A percentile compares a stretch with the other conserved stretches of the same genome.
phyloP scores from a whole-genome alignment of 1,284 basidiomycete genomes.

The Apiotrichum brassicae region DNA sequence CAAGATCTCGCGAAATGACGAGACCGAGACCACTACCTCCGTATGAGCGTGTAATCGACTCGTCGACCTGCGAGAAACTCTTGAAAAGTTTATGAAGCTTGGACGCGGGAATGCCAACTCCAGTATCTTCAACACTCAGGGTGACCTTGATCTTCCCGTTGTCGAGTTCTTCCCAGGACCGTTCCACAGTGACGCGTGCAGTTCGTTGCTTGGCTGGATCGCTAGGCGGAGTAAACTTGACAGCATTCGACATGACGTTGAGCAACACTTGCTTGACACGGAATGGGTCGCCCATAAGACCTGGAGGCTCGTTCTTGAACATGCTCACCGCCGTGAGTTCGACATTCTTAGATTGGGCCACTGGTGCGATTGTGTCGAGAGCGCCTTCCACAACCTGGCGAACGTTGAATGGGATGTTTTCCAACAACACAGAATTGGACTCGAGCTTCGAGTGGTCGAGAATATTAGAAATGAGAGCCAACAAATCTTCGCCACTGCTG shows the following conservation, averaged over 20 bases:
- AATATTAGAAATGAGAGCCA: constrained; percentile 49
- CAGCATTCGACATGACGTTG: constrained; percentile 38
- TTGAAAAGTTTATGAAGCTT: constrained; percentile 43
- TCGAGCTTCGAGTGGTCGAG: constrained; percentile 49
- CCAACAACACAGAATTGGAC: constrained; percentile 45
- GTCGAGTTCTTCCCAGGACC: constrained; percentile 19
- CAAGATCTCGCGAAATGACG: constrained; percentile 40
- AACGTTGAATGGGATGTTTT: constrained; percentile 46
- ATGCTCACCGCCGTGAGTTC: constrained; percentile 35
- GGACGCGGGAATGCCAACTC: constrained; percentile 32
- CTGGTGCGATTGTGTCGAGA: constrained; percentile 36
- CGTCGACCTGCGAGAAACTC: constrained; percentile 43
- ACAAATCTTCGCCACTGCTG: constrained; percentile 47
- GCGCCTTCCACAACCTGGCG: constrained; percentile 40
- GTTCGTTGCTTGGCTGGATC: constrained; percentile 4
- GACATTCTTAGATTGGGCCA: constrained; percentile 37
- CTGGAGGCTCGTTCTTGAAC: constrained; percentile 33
- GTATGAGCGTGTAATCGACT: constrained; percentile 38
- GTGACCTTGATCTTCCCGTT: constrained; percentile 21
- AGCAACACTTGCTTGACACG: constrained; percentile 39
- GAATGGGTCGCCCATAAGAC: constrained; percentile 38
- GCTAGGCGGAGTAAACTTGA: constrained; percentile 36
- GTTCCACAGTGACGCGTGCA: constrained; percentile 30
- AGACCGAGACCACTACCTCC: constrained; percentile 42
- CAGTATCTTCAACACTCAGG: constrained; percentile 34